Conservation (phyloP, 768 basidiomycete genomes). For the Panellus pusillus region DNA sequence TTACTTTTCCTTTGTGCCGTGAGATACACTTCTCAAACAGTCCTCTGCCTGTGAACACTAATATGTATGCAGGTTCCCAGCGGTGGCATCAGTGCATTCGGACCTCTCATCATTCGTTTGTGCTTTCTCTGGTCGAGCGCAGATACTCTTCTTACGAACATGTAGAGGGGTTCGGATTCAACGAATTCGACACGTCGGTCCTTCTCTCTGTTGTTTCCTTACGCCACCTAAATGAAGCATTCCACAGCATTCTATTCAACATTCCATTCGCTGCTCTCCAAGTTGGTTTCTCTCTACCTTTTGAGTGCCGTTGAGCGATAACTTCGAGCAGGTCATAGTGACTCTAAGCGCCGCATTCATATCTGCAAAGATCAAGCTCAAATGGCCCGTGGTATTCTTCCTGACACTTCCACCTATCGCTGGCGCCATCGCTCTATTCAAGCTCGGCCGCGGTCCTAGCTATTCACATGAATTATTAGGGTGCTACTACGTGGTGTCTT, state of each 20-base stretch:
- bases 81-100: constrained; percentile 44
- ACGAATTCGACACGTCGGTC: constrained; percentile 33
- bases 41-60: too few species aligned
- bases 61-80: constrained; percentile 29
- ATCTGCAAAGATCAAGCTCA: constrained; percentile 38
- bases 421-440: constrained; percentile 35
- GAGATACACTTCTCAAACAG: constrained; percentile 7
- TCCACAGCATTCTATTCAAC: constrained; percentile 41
- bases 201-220: not conserved
- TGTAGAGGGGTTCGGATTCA: constrained; percentile 41
- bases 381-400: constrained; percentile 38
- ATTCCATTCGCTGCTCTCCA: constrained; percentile 47
- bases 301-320: not conserved
- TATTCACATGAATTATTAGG: constrained; percentile 32
- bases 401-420: constrained; percentile 40
- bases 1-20: constrained; percentile 45
- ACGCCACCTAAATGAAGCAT: not conserved
- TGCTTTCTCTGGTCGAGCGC: not conserved
- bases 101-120: constrained; percentile 42
- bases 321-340: constrained; percentile 27
- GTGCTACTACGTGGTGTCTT: constrained; percentile 41
- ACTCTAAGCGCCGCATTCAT: constrained; percentile 32
- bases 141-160: not conserved
- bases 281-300: constrained; percentile 16
- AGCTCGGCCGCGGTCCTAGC: constrained; percentile 32